These are phyloP conservation scores for Fusarium chuoi DNA, from an alignment of 2,329 filamentous ascomycete species.

Conservation along the genomic window DNA sequence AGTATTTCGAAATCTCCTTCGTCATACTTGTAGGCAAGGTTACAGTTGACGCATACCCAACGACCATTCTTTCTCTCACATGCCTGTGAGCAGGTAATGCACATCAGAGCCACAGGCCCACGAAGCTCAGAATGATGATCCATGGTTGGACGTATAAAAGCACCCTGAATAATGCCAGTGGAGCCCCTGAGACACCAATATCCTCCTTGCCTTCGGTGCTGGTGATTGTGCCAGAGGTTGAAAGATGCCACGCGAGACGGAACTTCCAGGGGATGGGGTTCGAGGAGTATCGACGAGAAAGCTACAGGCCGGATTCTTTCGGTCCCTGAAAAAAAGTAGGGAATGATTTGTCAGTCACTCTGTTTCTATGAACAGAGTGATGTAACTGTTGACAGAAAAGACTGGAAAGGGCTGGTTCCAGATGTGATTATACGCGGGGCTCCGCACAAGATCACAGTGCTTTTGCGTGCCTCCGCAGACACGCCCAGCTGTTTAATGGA, in stretches of 20 bases:
- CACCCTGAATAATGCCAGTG: not conserved
- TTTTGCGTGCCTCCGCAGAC: not conserved
- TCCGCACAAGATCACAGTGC: not conserved
- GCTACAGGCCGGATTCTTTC: too few relatives aligned
- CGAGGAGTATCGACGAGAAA: not conserved
- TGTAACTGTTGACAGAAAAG: not conserved
- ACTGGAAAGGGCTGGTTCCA: not conserved
- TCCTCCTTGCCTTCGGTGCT: not conserved
- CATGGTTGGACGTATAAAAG: not conserved
- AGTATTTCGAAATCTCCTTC: too few relatives aligned
- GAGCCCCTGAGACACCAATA: not conserved
- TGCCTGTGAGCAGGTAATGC: not conserved
- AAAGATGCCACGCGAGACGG: not conserved
- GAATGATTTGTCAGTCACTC: not conserved
- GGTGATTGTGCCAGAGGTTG: not conserved
- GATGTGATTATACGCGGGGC: not conserved
- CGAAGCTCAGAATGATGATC: not conserved
- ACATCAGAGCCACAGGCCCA: not conserved
- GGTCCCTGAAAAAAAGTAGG: not conserved
- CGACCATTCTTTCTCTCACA: not conserved
- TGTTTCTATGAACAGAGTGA: not conserved
- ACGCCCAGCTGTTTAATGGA: not conserved
- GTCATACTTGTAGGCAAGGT: not conserved
- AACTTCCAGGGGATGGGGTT: not conserved
- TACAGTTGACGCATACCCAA: not conserved